Percentiles rank a stretch among this genome's conserved stretches.
Conservation (phyloP, 371 early-diverging fungal species). For the Mortierella sp. region DNA sequence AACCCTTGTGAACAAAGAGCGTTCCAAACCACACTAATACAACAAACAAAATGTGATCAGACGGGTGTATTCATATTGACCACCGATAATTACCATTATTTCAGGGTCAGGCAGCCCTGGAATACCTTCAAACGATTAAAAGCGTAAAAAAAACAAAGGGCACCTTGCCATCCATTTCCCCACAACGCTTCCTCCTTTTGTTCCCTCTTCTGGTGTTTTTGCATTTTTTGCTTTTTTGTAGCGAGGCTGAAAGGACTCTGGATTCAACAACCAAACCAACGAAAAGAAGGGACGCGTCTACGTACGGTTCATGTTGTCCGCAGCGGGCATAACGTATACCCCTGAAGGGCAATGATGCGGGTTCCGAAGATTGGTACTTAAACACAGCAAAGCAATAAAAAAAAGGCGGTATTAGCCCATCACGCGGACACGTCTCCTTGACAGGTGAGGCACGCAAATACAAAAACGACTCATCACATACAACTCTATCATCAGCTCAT, state of each 20-base stretch:
- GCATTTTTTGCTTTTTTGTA: not conserved
- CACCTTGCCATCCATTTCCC: not conserved
- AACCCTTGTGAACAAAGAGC: conserved; percentile 87
- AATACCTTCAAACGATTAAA: no score
- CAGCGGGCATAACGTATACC: conserved; percentile 88
- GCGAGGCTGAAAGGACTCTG: no score
- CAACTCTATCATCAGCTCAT: conserved; percentile 74
- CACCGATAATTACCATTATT: no score
- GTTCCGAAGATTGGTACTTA: conserved; percentile 81
- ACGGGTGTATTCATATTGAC: no score
- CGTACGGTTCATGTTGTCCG: conserved; percentile 78
- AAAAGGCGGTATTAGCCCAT: not conserved
- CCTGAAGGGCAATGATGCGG: conserved; percentile 86
- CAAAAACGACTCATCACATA: conserved; percentile 21
- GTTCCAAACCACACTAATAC: conserved; percentile 86
- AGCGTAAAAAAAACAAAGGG: no score
- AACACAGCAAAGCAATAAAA: conserved; percentile 1
- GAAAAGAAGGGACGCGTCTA: not conserved
- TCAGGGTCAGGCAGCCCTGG: no score
- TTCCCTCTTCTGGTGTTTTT: not conserved
- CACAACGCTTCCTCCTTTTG: not conserved
- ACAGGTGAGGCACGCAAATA: conserved; percentile 10
- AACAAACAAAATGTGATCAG: not conserved
- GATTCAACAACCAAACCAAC: no score
- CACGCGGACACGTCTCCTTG: not conserved